A percentile compares a stretch with the other conserved stretches of the same genome.
Conservation (phyloP, 139 green algal species). For the Micractinium conductrix region DNA sequence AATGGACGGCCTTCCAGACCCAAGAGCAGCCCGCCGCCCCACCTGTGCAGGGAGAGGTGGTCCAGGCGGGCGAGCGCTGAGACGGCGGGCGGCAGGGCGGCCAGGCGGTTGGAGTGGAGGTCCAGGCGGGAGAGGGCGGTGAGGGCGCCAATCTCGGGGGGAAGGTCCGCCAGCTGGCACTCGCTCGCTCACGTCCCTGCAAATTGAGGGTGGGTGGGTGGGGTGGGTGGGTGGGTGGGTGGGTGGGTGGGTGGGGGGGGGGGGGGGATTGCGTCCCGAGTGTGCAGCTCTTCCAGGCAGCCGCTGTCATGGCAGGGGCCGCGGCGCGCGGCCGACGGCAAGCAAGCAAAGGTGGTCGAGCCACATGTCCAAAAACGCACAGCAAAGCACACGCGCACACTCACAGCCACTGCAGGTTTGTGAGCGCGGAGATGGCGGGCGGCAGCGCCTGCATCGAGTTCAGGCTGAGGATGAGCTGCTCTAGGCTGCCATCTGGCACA, state of each 20-base stretch:
- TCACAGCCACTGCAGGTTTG: slow-evolving; percentile 44
- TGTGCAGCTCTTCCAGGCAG: too few species aligned
- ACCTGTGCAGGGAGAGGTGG: slow-evolving; percentile 47
- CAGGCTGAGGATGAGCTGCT: slow-evolving; percentile 38
- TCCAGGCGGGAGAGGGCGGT: slow-evolving; percentile 37
- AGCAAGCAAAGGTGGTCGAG: too few species aligned
- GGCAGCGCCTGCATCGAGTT: slow-evolving; percentile 41
- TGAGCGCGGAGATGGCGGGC: slow-evolving; percentile 27
- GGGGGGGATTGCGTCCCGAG: too few species aligned
- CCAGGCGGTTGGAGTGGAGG: slow-evolving; percentile 41
- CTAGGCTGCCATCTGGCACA: slow-evolving; percentile 21
- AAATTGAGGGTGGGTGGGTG: too few species aligned
- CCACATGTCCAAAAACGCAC: too few species aligned
- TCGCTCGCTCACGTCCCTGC: slow-evolving; percentile 43
- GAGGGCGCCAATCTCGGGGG: slow-evolving; percentile 21
- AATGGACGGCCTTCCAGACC: too few species aligned
- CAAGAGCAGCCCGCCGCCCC: neutral
- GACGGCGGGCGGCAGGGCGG: slow-evolving; percentile 22
- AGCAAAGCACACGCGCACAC: too few species aligned
- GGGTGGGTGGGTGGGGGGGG: too few species aligned
- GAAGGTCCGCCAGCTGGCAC: slow-evolving; percentile 27
- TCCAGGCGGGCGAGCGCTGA: slow-evolving; percentile 25
- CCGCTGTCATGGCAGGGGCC: too few species aligned
- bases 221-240: too few species aligned
- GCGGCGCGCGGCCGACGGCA: too few species aligned